Evolutionary conservation across 2,329 filamentous ascomycete genomes (phyloP).

Genomic region (Corynespora cassiicola): DNA sequence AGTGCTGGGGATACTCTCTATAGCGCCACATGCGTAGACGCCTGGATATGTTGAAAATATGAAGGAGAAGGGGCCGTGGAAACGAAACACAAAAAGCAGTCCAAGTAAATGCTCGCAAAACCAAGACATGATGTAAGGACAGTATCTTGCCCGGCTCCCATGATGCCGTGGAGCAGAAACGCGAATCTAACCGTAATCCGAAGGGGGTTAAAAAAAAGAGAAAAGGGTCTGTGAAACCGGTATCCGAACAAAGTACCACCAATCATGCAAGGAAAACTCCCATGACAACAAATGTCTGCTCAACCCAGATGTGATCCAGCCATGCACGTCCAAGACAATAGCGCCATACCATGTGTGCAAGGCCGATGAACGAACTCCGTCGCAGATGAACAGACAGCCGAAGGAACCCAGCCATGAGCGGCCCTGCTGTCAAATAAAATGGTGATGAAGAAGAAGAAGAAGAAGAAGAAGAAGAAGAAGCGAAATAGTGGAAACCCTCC

Average conservation of each 20-base stretch:
- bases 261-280: conserved; percentile 29
- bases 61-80: conserved; percentile 15
- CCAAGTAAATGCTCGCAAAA: conserved; percentile 29
- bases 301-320: conserved; percentile 27
- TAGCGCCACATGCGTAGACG: conserved; percentile 12
- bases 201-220: conserved; percentile 13
- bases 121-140: conserved; percentile 36
- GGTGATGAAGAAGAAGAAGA: conserved; percentile 10
- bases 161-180: conserved; percentile 27
- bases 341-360: conserved; percentile 39
- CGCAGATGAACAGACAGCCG: conserved; percentile 23
- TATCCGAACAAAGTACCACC: conserved; percentile 27
- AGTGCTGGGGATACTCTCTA: conserved; percentile 17
- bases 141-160: conserved; percentile 33
- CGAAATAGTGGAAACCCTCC: conserved; percentile 8
- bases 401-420: conserved; percentile 18
- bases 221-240: conserved; percentile 18
- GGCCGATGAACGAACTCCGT: conserved; percentile 29
- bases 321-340: conserved; percentile 31
- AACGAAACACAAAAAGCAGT: conserved; percentile 21
- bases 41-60: conserved; percentile 14
- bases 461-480: conserved; percentile 15
- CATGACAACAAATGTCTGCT: conserved; percentile 21
- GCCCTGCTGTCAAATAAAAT: too few relatives aligned
- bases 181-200: conserved; percentile 29